Conservation (phyloP, 768 basidiomycete genomes). For the Amanita jacksonii region DNA sequence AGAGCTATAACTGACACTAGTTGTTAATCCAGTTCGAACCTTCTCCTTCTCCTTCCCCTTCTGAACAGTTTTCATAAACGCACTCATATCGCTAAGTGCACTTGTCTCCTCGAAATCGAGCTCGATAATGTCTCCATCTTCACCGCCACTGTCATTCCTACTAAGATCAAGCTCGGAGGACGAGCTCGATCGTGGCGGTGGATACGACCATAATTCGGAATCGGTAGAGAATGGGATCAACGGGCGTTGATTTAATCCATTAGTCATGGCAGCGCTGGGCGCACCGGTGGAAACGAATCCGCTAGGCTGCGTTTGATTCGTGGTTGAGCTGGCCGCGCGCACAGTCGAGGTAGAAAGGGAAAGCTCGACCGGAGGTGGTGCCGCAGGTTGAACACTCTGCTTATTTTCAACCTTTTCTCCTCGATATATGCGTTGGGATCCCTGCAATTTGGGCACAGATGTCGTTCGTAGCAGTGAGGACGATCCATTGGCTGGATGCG, state of each 20-base stretch:
- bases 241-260: slow-evolving; percentile 22
- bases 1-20: not conserved
- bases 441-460: slow-evolving; percentile 6
- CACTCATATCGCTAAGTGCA: slow-evolving; percentile 57
- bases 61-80: slow-evolving; percentile 34
- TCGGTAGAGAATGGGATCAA: slow-evolving; percentile 56
- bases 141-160: slow-evolving; percentile 18
- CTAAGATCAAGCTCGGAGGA: not conserved
- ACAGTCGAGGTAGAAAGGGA: slow-evolving; percentile 6
- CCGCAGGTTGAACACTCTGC: slow-evolving; percentile 2
- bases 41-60: slow-evolving; percentile 3
- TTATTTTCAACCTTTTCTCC: not conserved
- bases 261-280: not conserved
- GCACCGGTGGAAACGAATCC: not conserved
- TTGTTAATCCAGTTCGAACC: not conserved
- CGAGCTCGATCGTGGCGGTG: slow-evolving; percentile 30
- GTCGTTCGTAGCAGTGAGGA: slow-evolving; percentile 3
- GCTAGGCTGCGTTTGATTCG: not conserved
- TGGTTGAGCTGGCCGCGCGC: not conserved
- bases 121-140: slow-evolving; percentile 58
- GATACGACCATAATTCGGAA: slow-evolving; percentile 67
- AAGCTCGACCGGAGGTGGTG: slow-evolving; percentile 4
- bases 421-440: not conserved
- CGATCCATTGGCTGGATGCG: not conserved
- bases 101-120: slow-evolving; percentile 70